These are phyloP conservation scores for Backusella mclennaniae DNA, from an alignment of 192 early-diverging fungal genomes.

Conservation along the genomic window DNA sequence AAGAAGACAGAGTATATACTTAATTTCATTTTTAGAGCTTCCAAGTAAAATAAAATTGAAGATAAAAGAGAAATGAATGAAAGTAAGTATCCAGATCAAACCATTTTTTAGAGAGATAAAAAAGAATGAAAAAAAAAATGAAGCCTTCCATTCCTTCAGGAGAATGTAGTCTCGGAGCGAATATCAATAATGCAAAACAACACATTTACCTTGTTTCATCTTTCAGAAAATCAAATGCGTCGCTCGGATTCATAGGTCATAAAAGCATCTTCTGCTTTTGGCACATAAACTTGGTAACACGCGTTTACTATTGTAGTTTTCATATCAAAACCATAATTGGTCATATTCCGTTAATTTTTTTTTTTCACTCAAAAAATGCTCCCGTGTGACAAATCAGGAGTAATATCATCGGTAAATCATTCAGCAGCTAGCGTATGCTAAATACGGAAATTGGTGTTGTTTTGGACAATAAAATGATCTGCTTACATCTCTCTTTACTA, in stretches of 20 bases:
- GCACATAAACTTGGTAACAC: background rate
- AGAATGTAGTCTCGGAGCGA: background rate
- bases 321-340: background rate
- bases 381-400: background rate
- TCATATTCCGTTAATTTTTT: background rate
- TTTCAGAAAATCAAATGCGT: background rate
- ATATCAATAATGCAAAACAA: background rate
- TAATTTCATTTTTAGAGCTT: background rate
- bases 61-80: background rate
- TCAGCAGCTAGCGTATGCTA: background rate
- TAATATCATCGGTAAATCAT: background rate
- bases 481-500: background rate
- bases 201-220: background rate
- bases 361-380: background rate
- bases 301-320: background rate
- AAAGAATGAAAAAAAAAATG: background rate
- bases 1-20: background rate
- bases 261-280: background rate
- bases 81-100: background rate
- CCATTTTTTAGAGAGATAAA: background rate
- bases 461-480: background rate
- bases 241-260: background rate
- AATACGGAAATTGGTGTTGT: background rate
- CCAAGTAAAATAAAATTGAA: background rate
- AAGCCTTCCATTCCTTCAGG: background rate